Evolutionary conservation across 805 yeast species (phyloP).

Genomic region (Saccharomycopsis sp.): DNA sequence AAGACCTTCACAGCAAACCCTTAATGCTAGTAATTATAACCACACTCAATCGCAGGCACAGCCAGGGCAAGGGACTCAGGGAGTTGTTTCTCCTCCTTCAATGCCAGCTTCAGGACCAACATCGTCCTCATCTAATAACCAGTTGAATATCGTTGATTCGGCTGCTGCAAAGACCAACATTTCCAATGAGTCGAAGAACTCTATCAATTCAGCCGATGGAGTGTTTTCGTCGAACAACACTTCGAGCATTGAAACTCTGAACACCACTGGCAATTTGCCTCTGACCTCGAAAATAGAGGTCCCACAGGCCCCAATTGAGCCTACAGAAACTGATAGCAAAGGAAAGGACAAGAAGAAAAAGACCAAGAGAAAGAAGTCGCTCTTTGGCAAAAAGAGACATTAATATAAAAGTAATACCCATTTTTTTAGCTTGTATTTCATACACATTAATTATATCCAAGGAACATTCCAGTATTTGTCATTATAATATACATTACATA

Average conservation of each 20-base stretch:
- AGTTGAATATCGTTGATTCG: background rate
- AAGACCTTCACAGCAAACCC: conserved; percentile 4
- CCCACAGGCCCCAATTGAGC: background rate
- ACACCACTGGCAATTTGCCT: conserved; percentile 6
- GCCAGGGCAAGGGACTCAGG: background rate
- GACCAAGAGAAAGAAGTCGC: conserved; percentile 16
- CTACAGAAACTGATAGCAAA: conserved; percentile 4
- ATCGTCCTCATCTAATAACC: no score
- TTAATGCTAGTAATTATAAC: background rate
- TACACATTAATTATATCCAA: no score
- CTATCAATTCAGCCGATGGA: conserved; percentile 12
- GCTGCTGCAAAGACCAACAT: conserved; percentile 2
- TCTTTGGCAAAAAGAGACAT: conserved; percentile 17
- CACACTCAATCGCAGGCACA: conserved; percentile 2
- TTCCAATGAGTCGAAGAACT: conserved; percentile 8
- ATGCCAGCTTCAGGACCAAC: background rate
- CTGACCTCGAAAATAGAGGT: background rate
- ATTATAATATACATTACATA: no score
- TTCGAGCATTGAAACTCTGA: conserved; percentile 13
- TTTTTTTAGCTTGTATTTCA: no score
- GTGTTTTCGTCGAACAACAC: conserved; percentile 13
- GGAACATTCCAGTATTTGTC: no score
- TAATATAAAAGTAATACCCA: background rate
- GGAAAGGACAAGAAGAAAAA: conserved; percentile 11
- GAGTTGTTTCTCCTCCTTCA: background rate